A percentile compares a stretch with the other conserved stretches of the same genome.
Evolutionary conservation across 192 early-diverging fungal genomes (phyloP).

Genomic region (Coemansia sp.): DNA sequence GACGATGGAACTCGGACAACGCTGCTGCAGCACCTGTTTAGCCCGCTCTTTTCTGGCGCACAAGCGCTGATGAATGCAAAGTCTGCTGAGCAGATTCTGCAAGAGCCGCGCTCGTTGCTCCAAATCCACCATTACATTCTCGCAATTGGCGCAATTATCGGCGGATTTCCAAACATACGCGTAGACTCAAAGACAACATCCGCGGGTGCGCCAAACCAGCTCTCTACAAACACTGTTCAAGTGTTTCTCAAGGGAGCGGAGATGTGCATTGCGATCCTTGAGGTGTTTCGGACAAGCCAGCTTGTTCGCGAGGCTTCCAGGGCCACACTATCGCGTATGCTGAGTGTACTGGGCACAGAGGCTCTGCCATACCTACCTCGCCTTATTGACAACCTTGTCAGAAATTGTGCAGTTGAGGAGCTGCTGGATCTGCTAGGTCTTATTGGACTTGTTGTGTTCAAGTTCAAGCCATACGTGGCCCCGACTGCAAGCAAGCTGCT

Average conservation of each 20-base stretch:
- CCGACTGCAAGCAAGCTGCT: conserved; percentile 62
- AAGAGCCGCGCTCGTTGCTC: conserved; percentile 68
- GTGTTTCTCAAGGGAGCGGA: conserved; percentile 83
- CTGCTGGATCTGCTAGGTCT: conserved; percentile 84
- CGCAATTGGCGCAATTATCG: conserved; percentile 80
- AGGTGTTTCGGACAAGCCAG: conserved; percentile 61
- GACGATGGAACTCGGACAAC: conserved; percentile 71
- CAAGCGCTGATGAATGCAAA: conserved; percentile 66
- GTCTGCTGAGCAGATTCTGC: conserved; percentile 56
- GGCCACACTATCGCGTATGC: conserved; percentile 82
- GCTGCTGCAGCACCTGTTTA: conserved; percentile 66
- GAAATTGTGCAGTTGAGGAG: conserved; percentile 74
- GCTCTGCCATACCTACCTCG: conserved; percentile 78
- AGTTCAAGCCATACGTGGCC: conserved; percentile 74
- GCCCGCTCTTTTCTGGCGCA: conserved; percentile 74
- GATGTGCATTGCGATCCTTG: conserved; percentile 70
- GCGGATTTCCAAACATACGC: conserved; percentile 67
- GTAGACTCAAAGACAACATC: conserved; percentile 42
- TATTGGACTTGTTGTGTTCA: conserved; percentile 80
- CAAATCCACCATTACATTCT: conserved; percentile 81
- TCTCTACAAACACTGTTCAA: conserved; percentile 44
- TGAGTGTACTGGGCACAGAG: conserved; percentile 81
- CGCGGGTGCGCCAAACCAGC: conserved; percentile 36
- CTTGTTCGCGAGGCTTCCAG: conserved; percentile 70
- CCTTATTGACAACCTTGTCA: conserved; percentile 75